phyloP scores from a whole-genome alignment of 2,329 filamentous ascomycete species.

The Zymoseptoria ardabiliae region DNA sequence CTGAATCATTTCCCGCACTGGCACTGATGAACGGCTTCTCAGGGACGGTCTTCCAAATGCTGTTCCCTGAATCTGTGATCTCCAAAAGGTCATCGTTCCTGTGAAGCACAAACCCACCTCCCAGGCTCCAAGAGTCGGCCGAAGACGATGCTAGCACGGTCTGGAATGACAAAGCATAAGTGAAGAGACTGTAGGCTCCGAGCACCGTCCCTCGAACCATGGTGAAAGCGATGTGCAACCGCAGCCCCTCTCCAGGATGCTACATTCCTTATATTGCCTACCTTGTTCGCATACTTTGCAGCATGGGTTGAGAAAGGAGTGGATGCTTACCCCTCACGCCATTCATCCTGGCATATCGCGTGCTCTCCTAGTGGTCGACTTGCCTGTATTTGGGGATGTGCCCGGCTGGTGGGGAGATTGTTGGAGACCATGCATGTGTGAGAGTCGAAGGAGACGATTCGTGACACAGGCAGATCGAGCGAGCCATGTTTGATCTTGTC shows the following conservation, averaged over 20 bases:
- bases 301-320: not conserved
- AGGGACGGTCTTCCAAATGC: conserved; percentile 17
- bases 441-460: not conserved
- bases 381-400: not conserved
- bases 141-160: conserved; percentile 2
- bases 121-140: conserved; percentile 6
- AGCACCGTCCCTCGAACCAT: not conserved
- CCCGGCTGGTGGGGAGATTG: not conserved
- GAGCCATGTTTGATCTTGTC: not conserved
- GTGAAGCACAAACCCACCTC: conserved; percentile 9
- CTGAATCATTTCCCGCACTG: conserved; percentile 20
- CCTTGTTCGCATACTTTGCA: not conserved
- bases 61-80: conserved; percentile 11
- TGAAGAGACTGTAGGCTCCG: conserved; percentile 7
- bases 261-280: not conserved
- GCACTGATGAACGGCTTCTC: conserved; percentile 21
- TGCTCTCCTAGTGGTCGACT: not conserved
- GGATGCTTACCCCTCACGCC: not conserved
- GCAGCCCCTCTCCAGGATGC: not conserved
- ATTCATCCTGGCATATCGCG: not conserved
- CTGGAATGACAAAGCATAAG: conserved; percentile 11
- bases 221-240: not conserved
- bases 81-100: conserved; percentile 8
- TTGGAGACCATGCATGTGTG: not conserved
- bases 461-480: not conserved